Evolutionary conservation across 495 filamentous ascomycete species (phyloP).

Genomic region (Achaetomiella virescens): DNA sequence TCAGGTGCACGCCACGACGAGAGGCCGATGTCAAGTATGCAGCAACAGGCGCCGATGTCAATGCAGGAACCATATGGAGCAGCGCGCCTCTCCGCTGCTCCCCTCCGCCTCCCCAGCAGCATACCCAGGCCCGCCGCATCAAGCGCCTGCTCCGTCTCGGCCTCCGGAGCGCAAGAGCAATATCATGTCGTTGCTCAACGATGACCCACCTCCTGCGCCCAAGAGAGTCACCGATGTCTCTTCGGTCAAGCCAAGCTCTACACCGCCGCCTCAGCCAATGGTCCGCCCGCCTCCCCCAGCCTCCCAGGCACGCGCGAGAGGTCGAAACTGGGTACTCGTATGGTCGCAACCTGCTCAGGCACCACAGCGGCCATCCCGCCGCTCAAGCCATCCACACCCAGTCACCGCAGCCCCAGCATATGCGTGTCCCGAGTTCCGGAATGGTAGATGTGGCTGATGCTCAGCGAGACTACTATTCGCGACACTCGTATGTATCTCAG

Average conservation of each 20-base stretch:
- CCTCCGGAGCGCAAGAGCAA: slow-evolving; percentile 40
- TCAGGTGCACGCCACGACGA: slow-evolving; percentile 15
- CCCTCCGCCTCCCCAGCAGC: slow-evolving; percentile 27
- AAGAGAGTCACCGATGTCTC: slow-evolving; percentile 40
- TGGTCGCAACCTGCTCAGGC: slow-evolving; percentile 31
- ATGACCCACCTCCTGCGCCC: slow-evolving; percentile 40
- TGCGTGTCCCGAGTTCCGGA: slow-evolving; percentile 31
- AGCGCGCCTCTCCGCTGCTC: slow-evolving; percentile 26
- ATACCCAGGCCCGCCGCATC: slow-evolving; percentile 18
- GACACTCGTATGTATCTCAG: slow-evolving; percentile 29
- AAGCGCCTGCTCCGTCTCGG: slow-evolving; percentile 26
- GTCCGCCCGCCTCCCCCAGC: slow-evolving; percentile 31
- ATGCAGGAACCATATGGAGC: slow-evolving; percentile 34
- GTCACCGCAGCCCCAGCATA: slow-evolving; percentile 37
- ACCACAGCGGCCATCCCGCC: slow-evolving; percentile 40
- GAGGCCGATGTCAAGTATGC: slow-evolving; percentile 27
- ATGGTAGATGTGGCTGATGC: slow-evolving; percentile 27
- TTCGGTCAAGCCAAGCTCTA: slow-evolving; percentile 33
- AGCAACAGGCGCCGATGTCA: slow-evolving; percentile 29
- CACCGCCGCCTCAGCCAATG: slow-evolving; percentile 39
- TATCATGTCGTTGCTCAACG: slow-evolving; percentile 47
- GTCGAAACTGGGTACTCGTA: slow-evolving; percentile 35
- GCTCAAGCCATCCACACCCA: slow-evolving; percentile 40
- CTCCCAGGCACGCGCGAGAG: slow-evolving; percentile 34
- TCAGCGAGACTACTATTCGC: slow-evolving; percentile 40